Evolutionary conservation across 108 stramenopile genomes (phyloP), one percentile per base, ranked within the genome.

Genomic region (Tribonema minus): DNA sequence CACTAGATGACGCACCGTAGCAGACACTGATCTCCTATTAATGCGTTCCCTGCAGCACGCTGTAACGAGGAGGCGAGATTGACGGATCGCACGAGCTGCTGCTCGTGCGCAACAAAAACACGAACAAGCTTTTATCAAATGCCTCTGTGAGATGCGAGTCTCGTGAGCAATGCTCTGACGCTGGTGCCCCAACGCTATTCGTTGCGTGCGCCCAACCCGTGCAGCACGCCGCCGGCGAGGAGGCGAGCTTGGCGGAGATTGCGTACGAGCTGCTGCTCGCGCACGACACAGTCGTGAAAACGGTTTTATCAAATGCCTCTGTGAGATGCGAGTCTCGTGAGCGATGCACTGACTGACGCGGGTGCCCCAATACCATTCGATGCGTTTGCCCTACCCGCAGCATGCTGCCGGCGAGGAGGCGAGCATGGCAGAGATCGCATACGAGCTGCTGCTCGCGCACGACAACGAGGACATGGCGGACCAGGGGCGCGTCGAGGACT

Each of bases 371-470:
- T 20, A 54, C 46, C n/a, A n/a, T n/a, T n/a, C n/a, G n/a, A n/a
- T n/a, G n/a, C n/a, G n/a, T 54, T 9, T 54, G 46, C 9, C 46
- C 9, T 20, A 54, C 46, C 46, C 9, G 20, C 46, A 77, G 62
- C 76, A 77, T 26, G 76, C 76, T 64, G 37, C 76, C 9, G 76
- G 67, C 27, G 76, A 77, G 26, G 58, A 68, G 67, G 76, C 67
- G 12, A 77, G 76, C 46, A 26, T 58, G 2, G 76, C 67, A n/a
- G 76, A 78, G 77, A 67, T 78, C 25, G 77, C 77, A 38, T 78
- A 68, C 61, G 77, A 78, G 68, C 77, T 78, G 27, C 59, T 78
- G 26, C 67, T 78, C 15, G 77, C 77, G 37, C 77, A 78, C 39
- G 58, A 60, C 27, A 78, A 78, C 32, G 77, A 78, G 41, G 77